Conservation (phyloP, 768 basidiomycete species). For the Collybia nuda region DNA sequence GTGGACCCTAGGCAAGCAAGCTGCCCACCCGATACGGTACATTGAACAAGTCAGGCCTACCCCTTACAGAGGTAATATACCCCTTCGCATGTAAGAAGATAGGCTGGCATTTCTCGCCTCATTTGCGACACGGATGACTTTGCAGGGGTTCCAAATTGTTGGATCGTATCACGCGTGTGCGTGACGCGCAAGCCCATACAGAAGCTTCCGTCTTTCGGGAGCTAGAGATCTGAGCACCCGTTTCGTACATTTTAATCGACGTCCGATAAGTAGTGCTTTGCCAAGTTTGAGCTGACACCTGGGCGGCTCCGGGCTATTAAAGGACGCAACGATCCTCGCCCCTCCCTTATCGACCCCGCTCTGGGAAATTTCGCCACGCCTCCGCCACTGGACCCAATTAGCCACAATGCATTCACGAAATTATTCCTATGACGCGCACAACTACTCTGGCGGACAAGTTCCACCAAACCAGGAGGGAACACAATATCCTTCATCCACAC, state of each 20-base stretch:
- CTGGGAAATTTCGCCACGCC: conserved; percentile 21
- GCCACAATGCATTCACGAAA: conserved; percentile 37
- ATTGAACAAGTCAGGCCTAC: conserved; percentile 11
- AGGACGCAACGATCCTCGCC: conserved; percentile 28
- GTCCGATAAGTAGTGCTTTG: conserved; percentile 33
- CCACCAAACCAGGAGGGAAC: conserved; percentile 18
- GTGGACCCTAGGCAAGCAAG: conserved; percentile 35
- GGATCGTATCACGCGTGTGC: conserved; percentile 29
- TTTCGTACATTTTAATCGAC: conserved; percentile 38
- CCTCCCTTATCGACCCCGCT: conserved; percentile 19
- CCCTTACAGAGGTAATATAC: conserved; percentile 18
- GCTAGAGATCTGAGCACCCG: conserved; percentile 34
- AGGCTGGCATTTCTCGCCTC: conserved; percentile 13
- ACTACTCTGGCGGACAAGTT: conserved; percentile 27
- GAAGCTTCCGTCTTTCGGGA: conserved; percentile 42
- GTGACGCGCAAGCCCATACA: conserved; percentile 30
- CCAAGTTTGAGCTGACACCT: conserved; percentile 41
- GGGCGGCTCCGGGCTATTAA: conserved; percentile 45
- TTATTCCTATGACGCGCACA: conserved; percentile 41
- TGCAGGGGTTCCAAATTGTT: conserved; percentile 34
- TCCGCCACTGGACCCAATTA: conserved; percentile 24
- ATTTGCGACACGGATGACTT: conserved; percentile 13
- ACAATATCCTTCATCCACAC: conserved; percentile 24
- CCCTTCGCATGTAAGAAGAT: conserved; percentile 16
- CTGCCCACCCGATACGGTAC: conserved; percentile 22